Conservation (phyloP, 2,329 filamentous ascomycete genomes). For the Verticillium tricorpus region DNA sequence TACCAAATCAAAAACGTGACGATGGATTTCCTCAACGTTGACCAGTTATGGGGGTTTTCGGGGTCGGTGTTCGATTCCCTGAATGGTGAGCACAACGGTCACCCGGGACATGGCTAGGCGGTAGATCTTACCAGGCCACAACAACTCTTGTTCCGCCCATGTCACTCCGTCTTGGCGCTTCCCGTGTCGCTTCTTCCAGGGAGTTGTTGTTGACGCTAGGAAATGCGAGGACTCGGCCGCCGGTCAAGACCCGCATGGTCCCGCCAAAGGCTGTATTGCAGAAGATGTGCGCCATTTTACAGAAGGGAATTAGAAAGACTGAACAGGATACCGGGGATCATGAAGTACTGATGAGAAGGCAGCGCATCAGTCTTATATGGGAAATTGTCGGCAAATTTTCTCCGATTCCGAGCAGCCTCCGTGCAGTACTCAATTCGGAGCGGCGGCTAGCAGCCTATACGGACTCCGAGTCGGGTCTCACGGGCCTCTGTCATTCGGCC, state of each 20-base stretch:
- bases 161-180: neutral
- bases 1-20: slow-evolving; percentile 1
- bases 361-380: neutral
- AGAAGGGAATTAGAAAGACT: neutral
- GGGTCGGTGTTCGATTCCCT: slow-evolving; percentile 1
- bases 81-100: neutral
- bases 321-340: neutral
- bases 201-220: neutral
- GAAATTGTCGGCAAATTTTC: neutral
- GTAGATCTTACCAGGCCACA: neutral
- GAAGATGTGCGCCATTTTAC: neutral
- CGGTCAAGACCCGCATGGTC: neutral
- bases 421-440: neutral
- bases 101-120: neutral
- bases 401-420: neutral
- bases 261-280: neutral
- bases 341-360: neutral
- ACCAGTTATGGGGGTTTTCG: slow-evolving; percentile 2
- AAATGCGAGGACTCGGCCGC: neutral
- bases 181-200: neutral
- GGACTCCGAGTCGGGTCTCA: neutral
- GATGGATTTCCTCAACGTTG: neutral
- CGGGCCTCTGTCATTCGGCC: neutral
- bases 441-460: neutral
- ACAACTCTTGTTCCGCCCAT: neutral